Percentiles rank a stretch among this genome's conserved stretches.
Conservation (phyloP, 257 asterid genomes). For the Penstemon eatonii region DNA sequence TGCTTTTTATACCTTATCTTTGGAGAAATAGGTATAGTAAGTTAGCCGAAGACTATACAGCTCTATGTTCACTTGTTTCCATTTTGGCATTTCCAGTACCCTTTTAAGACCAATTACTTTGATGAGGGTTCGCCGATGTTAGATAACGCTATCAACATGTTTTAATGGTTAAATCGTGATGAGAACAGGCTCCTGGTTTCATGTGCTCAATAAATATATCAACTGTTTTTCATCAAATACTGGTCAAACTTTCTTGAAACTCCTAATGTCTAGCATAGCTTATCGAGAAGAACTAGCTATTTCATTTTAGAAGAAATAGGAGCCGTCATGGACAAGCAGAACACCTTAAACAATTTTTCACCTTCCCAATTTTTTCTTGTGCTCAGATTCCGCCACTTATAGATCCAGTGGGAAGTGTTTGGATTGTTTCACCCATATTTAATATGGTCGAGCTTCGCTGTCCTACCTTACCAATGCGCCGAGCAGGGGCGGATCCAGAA, state of each 20-base stretch:
- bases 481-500: no score
- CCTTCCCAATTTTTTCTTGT: neutral
- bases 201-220: neutral
- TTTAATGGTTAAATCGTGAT: neutral
- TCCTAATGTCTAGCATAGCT: neutral
- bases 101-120: neutral
- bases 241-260: neutral
- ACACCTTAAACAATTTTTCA: neutral
- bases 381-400: neutral
- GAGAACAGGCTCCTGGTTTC: neutral
- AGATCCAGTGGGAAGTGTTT: neutral
- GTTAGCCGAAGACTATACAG: neutral
- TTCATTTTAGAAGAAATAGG: neutral
- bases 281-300: neutral
- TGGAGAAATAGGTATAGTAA: neutral
- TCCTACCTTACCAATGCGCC: neutral
- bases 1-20: neutral
- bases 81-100: neutral
- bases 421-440: neutral
- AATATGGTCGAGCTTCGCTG: neutral
- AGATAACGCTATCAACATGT: constrained; percentile 2
- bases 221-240: neutral
- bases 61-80: constrained; percentile 7
- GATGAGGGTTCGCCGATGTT: neutral
- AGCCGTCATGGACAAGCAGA: neutral